Base-by-base conservation (phyloP, 2,329 filamentous ascomycete species). In the Alternaria gansuensis region DNA sequence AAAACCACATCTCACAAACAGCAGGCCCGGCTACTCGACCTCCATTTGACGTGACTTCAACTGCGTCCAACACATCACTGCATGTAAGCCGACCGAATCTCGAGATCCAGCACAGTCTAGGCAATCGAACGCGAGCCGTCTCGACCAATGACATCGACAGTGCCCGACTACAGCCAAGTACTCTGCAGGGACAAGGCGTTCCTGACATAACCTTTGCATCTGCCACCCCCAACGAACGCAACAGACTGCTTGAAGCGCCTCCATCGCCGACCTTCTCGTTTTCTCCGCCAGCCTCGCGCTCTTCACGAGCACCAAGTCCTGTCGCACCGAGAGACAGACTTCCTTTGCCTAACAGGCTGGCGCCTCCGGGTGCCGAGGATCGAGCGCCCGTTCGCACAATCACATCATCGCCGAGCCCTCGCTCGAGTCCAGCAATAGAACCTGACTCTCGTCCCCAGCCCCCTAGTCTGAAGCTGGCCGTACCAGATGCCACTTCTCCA, bases 61-160 rank as follows among this genome's bases (percentile, higher is more conserved):
- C 46, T 6, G 43, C 57, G 7, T 64, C 68, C 1, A 67, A 69
- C 40, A 51, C 51, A 3, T 71, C 68, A 8, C 70, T 69, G 21
- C 53, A 63, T 14, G 51, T 70, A 4, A 62, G 62, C 11, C 67
- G 74, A 33, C 74, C 74, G 9, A 69, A 46, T 28, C 49, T 70
- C 17, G 74, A 78, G n/a, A 69, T 77, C 10, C 68, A 72, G 21
- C 62, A 66, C 34, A 65, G 59, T 6, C 51, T 66, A n/a, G 69
- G 64, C 17, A 64, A 68, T 57, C 75, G 78, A 50, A 74, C 75
- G 44, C 78, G 86, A 60, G 86, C 87, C 23, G 85, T 88, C 2
- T 88, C 87, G 14, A 83, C 85, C 3, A 87, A 87, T 62, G 85
- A 86, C 70, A 82, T 84, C 2, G 75, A 81, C 31, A 76, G 77